Evolutionary conservation across 2,329 filamentous ascomycete genomes (phyloP).

Genomic region (Exophiala aquamarina): DNA sequence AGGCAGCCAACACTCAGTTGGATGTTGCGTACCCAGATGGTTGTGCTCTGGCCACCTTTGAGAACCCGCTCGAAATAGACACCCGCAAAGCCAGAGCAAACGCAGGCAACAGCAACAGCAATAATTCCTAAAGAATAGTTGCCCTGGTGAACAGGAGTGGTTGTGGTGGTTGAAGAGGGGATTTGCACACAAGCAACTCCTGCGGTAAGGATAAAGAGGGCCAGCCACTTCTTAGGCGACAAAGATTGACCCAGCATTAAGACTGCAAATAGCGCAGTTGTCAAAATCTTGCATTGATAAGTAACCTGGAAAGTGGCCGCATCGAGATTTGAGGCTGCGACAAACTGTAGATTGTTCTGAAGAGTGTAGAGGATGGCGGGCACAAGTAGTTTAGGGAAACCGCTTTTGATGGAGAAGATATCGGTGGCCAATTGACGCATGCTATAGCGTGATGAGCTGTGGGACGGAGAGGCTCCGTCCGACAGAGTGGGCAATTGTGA

Average conservation of each 20-base stretch:
- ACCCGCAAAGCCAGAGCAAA: slow-evolving; percentile 79
- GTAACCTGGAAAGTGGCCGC: slow-evolving; percentile 90
- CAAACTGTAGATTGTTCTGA: slow-evolving; percentile 88
- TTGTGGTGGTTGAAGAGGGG: slow-evolving; percentile 59
- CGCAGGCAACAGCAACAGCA: slow-evolving; percentile 74
- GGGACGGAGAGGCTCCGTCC: slow-evolving; percentile 27
- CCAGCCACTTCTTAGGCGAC: slow-evolving; percentile 72
- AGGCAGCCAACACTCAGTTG: slow-evolving; percentile 92
- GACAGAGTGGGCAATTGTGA: slow-evolving; percentile 14
- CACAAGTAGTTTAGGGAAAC: slow-evolving; percentile 75
- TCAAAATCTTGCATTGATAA: slow-evolving; percentile 92
- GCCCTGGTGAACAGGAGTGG: slow-evolving; percentile 53
- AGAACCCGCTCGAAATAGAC: slow-evolving; percentile 74
- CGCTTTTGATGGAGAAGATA: slow-evolving; percentile 86
- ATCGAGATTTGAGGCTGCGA: slow-evolving; percentile 85
- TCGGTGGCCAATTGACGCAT: slow-evolving; percentile 76
- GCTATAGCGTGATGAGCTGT: slow-evolving; percentile 58
- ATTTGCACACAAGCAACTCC: slow-evolving; percentile 86
- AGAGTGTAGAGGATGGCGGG: slow-evolving; percentile 85
- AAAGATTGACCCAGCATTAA: slow-evolving; percentile 71
- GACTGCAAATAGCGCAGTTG: slow-evolving; percentile 84
- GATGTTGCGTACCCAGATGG: slow-evolving; percentile 91
- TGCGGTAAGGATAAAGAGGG: slow-evolving; percentile 74
- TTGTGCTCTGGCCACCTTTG: slow-evolving; percentile 74
- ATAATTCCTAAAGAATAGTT: slow-evolving; percentile 50